Evolutionary conservation across 2,329 filamentous ascomycete genomes (phyloP).

Genomic region (Talaromyces sp.): DNA sequence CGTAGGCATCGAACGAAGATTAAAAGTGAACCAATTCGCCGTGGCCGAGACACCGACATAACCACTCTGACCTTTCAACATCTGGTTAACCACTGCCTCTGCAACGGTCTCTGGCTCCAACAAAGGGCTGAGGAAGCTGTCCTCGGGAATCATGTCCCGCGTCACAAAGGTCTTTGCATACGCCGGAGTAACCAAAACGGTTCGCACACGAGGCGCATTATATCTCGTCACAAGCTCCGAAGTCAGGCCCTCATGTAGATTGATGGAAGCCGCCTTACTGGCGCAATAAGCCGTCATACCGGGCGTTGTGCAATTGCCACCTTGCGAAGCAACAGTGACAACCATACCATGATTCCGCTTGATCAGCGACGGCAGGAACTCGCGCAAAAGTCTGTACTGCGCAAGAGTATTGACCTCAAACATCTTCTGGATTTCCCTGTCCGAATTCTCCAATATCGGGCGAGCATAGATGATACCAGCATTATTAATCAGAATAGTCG

Average conservation of each 20-base stretch:
- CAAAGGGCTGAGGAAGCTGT: slow-evolving; percentile 53
- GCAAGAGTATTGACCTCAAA: slow-evolving; percentile 51
- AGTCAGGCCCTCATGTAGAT: slow-evolving; percentile 49
- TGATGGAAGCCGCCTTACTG: slow-evolving; percentile 49
- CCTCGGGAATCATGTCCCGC: slow-evolving; percentile 51
- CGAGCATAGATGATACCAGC: slow-evolving; percentile 45
- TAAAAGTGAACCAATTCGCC: slow-evolving; percentile 43
- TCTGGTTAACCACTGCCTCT: slow-evolving; percentile 60
- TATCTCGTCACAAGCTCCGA: slow-evolving; percentile 34
- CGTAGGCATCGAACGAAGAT: slow-evolving; percentile 55
- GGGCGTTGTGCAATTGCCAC: slow-evolving; percentile 45
- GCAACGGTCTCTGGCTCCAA: slow-evolving; percentile 64
- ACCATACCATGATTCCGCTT: slow-evolving; percentile 51
- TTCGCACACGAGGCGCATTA: slow-evolving; percentile 30
- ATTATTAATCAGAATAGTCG: slow-evolving; percentile 47
- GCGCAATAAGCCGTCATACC: slow-evolving; percentile 52
- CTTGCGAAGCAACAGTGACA: slow-evolving; percentile 54
- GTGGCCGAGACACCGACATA: slow-evolving; percentile 57
- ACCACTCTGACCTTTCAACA: slow-evolving; percentile 58
- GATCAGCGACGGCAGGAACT: slow-evolving; percentile 52
- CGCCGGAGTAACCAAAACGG: slow-evolving; percentile 24
- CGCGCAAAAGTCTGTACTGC: slow-evolving; percentile 48
- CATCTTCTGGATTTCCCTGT: slow-evolving; percentile 42
- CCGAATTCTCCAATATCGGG: slow-evolving; percentile 44
- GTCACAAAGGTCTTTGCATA: slow-evolving; percentile 20